A percentile compares a stretch with the other conserved stretches of the same genome.
These are phyloP conservation scores for Aspergillus quadrilineatus DNA, from an alignment of 2,329 filamentous ascomycete species.

Conservation along the genomic window DNA sequence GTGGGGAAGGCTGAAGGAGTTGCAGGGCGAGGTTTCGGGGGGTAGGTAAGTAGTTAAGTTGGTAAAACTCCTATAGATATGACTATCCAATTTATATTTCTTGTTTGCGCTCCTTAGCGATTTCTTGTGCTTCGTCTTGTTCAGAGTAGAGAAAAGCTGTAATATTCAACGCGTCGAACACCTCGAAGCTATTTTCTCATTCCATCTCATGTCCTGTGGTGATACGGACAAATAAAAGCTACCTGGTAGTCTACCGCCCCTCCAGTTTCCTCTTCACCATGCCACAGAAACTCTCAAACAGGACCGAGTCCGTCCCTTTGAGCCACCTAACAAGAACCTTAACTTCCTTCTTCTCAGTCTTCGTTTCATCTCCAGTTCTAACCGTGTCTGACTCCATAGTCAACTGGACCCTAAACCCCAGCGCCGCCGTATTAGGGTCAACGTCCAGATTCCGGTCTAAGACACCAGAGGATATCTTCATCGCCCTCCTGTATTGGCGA, in stretches of 20 bases:
- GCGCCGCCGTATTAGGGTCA: constrained; percentile 41
- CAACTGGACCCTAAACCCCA: constrained; percentile 62
- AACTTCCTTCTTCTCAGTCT: constrained; percentile 41
- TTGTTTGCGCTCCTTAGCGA: neutral
- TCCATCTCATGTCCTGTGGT: neutral
- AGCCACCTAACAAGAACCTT: constrained; percentile 66
- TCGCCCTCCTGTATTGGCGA: constrained; percentile 66
- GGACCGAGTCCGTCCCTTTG: constrained; percentile 67
- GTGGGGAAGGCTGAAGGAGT: constrained; percentile 39
- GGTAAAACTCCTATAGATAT: no score
- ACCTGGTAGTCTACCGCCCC: constrained; percentile 12
- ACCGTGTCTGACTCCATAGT: constrained; percentile 28
- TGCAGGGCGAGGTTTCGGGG: constrained; percentile 38
- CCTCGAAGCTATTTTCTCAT: neutral
- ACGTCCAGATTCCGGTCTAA: constrained; percentile 33
- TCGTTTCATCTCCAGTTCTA: neutral
- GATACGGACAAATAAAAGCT: neutral
- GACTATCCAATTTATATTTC: neutral
- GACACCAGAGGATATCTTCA: constrained; percentile 24
- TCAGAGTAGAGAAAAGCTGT: constrained; percentile 3
- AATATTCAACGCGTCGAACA: neutral
- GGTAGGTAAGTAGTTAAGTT: constrained; percentile 9
- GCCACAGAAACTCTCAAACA: constrained; percentile 87
- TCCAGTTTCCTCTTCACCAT: constrained; percentile 63
- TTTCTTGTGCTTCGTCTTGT: neutral